Base-by-base conservation (phyloP, 495 filamentous ascomycete species). In the Rusavskia elegans region DNA sequence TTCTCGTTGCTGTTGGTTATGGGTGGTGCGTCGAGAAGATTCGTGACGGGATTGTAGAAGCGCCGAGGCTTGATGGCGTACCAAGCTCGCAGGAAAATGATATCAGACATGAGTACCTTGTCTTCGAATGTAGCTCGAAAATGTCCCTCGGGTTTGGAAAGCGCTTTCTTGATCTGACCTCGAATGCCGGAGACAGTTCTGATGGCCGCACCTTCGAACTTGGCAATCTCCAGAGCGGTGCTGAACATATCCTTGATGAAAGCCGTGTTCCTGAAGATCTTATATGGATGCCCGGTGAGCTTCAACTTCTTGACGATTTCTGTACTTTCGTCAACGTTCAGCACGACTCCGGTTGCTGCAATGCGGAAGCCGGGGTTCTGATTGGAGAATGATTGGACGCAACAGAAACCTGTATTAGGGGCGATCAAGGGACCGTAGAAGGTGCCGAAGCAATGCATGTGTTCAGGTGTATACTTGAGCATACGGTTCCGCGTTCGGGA, bases 291-390 rank as follows among this genome's bases (percentile, higher is more conserved):
- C 56, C 89, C 89, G 16, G 87, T 93, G 27, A 98, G 77, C 64
- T 97, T 98, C 59, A 98, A 80, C 73, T 98, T 98, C 75, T 98
- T 98, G 61, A 97, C 93, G 57, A 98, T 96, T 61, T 96, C 90
- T 0, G 85, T 85, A 42, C 81, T 84, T 64, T 95, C 87, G 62
- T 98, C 92, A 11, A 98, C 93, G 59, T 80, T 85, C 46, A 95
- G 66, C 16, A 98, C 88, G 2, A 90, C 89, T 36, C 92, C 92
- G 6, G 90, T 95, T 9, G 92, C 92, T 4, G 92, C 84, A 48
- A 98, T 83, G 23, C 92, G 82, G 75, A 98, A 98, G 16, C 87
- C 87, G 0, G 90, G 87, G 49, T 78, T 90, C 58, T 85, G 81
- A 55, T 87, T 83, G 0, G 85, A 90, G 63, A 97, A 85, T 2